Conservation (phyloP, 257 asterid genomes). For the Verbascum thapsus region DNA sequence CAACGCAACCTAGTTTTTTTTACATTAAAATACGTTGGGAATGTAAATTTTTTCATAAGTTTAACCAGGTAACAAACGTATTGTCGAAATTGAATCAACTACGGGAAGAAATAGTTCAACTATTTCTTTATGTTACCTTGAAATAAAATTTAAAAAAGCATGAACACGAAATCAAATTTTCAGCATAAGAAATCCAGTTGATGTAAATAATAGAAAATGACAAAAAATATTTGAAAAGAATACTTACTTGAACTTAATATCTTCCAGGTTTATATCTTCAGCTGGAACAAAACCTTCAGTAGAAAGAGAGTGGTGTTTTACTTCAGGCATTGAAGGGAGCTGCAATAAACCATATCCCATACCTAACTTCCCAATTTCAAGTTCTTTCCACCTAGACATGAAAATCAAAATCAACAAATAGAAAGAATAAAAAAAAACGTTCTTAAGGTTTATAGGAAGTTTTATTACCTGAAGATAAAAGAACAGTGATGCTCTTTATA, state of each 20-base stretch:
- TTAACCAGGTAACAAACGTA: too few relatives aligned
- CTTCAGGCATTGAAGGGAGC: conserved; percentile 90
- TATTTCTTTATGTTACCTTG: not conserved
- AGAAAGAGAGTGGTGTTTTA: conserved; percentile 81
- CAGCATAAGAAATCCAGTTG: not conserved
- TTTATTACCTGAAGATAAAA: conserved; percentile 71
- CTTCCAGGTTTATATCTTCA: conserved; percentile 67
- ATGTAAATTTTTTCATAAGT: too few relatives aligned
- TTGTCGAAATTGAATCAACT: too few relatives aligned
- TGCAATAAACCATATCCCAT: conserved; percentile 93
- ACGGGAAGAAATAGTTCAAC: not conserved
- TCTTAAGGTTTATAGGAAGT: conserved; percentile 11
- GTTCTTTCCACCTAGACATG: conserved; percentile 82
- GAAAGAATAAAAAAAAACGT: conserved; percentile 7
- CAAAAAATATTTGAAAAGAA: conserved; percentile 1
- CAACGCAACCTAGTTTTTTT: too few relatives aligned
- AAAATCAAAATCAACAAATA: not conserved
- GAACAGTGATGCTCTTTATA: conserved; percentile 92
- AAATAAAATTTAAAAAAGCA: not conserved
- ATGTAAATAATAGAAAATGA: not conserved
- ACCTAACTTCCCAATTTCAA: conserved; percentile 93
- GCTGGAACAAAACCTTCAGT: conserved; percentile 70
- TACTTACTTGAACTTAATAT: conserved; percentile 80
- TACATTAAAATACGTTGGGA: too few relatives aligned
- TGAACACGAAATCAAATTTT: not conserved